Percentiles rank a stretch among this genome's conserved stretches.
Evolutionary conservation across 2,329 filamentous ascomycete species (phyloP).

Genomic region (Proliferodiscus dingleyae): DNA sequence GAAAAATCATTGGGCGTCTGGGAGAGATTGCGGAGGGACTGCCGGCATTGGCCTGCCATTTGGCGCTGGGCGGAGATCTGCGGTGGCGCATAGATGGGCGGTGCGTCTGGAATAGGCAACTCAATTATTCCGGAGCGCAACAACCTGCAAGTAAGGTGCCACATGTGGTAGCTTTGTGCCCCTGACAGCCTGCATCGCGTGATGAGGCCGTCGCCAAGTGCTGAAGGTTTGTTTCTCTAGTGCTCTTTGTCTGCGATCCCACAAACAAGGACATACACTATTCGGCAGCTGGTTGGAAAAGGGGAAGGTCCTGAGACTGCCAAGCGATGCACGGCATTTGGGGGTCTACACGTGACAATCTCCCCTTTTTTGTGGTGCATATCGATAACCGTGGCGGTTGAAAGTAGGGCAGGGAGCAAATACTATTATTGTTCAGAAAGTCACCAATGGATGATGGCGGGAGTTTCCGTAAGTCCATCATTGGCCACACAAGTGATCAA

Average conservation of each 20-base stretch:
- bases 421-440: too few species aligned
- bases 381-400: too few species aligned
- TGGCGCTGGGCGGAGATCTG: slow-evolving; percentile 9
- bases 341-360: too few species aligned
- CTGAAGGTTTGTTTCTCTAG: not conserved
- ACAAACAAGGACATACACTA: too few species aligned
- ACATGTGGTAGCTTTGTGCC: not conserved
- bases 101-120: slow-evolving; percentile 8
- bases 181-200: not conserved
- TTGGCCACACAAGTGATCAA: too few species aligned
- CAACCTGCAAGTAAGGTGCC: not conserved
- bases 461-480: too few species aligned
- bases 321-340: not conserved
- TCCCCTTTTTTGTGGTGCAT: too few species aligned
- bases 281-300: not conserved
- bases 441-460: too few species aligned
- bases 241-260: too few species aligned
- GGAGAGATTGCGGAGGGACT: not conserved
- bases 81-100: slow-evolving; percentile 1
- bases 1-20: slow-evolving; percentile 3
- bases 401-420: too few species aligned
- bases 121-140: not conserved
- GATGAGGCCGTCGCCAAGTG: not conserved
- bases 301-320: not conserved
- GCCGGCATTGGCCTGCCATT: slow-evolving; percentile 6